Evolutionary conservation across 129 eudicot genomes (phyloP).

Genomic region (Centella asiatica): DNA sequence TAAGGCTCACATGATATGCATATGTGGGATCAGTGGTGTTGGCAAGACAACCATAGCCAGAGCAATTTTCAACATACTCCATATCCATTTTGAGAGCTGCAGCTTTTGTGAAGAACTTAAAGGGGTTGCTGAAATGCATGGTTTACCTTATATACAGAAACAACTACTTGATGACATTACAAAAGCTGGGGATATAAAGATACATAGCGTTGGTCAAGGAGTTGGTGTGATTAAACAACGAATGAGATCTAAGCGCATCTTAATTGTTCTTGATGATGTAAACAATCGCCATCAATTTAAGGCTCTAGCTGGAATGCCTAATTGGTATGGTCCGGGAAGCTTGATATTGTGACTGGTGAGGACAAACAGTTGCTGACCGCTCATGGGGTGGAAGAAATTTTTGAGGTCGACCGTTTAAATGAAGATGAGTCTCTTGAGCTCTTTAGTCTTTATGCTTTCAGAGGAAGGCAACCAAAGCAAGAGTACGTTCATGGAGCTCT

Average conservation of each 20-base stretch:
- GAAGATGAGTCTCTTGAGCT: neutral
- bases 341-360: conserved; percentile 5
- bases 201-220: neutral
- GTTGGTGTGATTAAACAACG: neutral
- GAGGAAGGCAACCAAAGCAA: neutral
- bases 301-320: conserved; percentile 1
- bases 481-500: conserved; percentile 2
- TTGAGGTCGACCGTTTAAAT: neutral
- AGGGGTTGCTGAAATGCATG: neutral
- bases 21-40: conserved; percentile 12
- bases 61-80: neutral
- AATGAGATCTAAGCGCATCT: neutral
- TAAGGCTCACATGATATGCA: conserved; percentile 6
- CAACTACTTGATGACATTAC: conserved; percentile 7
- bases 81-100: conserved; percentile 3
- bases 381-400: neutral
- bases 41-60: conserved; percentile 4
- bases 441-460: conserved; percentile 6
- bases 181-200: conserved; percentile 1
- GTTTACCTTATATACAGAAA: neutral
- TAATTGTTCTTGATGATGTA: conserved; percentile 14
- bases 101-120: conserved; percentile 10
- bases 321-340: conserved; percentile 16
- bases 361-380: conserved; percentile 1
- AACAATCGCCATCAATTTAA: neutral